phyloP scores from a whole-genome alignment of 352 stramenopile genomes.

The Aphanomyces euteiches region DNA sequence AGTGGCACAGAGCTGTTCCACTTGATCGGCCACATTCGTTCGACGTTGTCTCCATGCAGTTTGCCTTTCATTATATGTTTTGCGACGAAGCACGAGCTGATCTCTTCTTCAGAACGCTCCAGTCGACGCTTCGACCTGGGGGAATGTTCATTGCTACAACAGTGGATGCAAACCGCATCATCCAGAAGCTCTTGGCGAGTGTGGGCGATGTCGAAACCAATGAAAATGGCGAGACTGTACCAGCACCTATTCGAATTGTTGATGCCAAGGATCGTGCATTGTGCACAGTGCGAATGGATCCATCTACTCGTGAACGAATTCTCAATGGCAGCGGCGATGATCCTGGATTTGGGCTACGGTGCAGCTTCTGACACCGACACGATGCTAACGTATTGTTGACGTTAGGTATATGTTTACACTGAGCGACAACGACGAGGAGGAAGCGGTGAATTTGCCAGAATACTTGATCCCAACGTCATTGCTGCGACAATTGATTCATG shows the following conservation, averaged over 20 bases:
- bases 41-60: constrained; percentile 98
- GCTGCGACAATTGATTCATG: constrained; percentile 53
- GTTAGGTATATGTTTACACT: constrained; percentile 85
- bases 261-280: constrained; percentile 74
- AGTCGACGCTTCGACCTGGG: constrained; percentile 86
- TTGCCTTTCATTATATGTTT: constrained; percentile 99
- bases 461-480: constrained; percentile 88
- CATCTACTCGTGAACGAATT: constrained; percentile 46
- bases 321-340: constrained; percentile 38
- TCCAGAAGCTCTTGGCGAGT: constrained; percentile 58
- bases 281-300: constrained; percentile 75
- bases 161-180: constrained; percentile 91
- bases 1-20: constrained; percentile 59
- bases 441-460: constrained; percentile 84
- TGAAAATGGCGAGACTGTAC: constrained; percentile 32
- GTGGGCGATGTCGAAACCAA: constrained; percentile 30
- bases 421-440: constrained; percentile 68
- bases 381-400: background rate
- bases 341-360: constrained; percentile 72
- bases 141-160: constrained; percentile 96
- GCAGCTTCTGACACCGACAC: background rate
- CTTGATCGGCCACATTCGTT: constrained; percentile 60
- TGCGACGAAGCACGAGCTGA: constrained; percentile 83
- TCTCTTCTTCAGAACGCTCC: constrained; percentile 93
- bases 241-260: constrained; percentile 55